Evolutionary conservation across 2,329 filamentous ascomycete genomes (phyloP).

Genomic region (Colletotrichum lindemuthianum): DNA sequence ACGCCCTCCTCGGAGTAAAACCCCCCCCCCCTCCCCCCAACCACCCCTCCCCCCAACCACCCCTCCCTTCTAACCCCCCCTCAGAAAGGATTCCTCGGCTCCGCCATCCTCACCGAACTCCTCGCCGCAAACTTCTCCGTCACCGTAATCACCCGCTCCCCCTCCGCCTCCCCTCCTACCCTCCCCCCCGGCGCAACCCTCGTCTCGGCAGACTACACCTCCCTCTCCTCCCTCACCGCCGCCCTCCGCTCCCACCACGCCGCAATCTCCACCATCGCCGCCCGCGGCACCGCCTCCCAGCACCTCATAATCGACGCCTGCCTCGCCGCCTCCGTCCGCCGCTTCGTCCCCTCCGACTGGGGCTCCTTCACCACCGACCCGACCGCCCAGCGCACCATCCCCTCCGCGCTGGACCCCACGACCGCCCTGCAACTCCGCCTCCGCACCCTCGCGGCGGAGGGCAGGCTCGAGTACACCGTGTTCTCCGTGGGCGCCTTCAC

Average conservation of each 20-base stretch:
- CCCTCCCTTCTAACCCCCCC: constrained; percentile 44
- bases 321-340: constrained; percentile 65
- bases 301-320: constrained; percentile 65
- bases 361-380: constrained; percentile 45
- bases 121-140: constrained; percentile 56
- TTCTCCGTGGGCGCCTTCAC: constrained; percentile 66
- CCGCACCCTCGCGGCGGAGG: constrained; percentile 50
- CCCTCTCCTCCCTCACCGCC: constrained; percentile 48
- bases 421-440: constrained; percentile 52
- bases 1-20: constrained; percentile 29
- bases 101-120: constrained; percentile 49
- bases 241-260: constrained; percentile 68
- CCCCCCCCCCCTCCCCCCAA: neutral
- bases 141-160: constrained; percentile 62
- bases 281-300: constrained; percentile 51
- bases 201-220: constrained; percentile 17
- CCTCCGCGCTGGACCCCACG: constrained; percentile 62
- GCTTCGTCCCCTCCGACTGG: constrained; percentile 72
- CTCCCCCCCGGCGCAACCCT: constrained; percentile 16
- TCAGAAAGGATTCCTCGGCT: constrained; percentile 50
- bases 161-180: constrained; percentile 31
- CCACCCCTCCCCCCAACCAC: constrained; percentile 18
- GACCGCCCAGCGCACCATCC: constrained; percentile 48
- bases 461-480: constrained; percentile 63
- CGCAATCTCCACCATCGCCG: constrained; percentile 60